Percentiles rank a stretch among this genome's conserved stretches.
Evolutionary conservation across 1,139 yeast species (phyloP).

Genomic region (Yamadazyma membranifaciens): DNA sequence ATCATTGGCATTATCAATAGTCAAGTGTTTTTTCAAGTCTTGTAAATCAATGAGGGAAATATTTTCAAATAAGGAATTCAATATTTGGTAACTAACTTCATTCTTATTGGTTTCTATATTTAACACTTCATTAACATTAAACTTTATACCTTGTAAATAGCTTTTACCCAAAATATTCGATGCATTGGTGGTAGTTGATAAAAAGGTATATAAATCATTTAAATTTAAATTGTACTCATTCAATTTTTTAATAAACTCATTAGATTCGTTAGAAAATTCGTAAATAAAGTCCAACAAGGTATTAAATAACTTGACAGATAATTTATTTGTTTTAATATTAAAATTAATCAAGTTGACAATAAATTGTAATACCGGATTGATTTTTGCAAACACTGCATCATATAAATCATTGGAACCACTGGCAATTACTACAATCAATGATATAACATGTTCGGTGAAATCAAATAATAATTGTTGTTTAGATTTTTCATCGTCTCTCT

Average conservation of each 20-base stretch:
- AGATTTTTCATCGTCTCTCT: conserved; percentile 35
- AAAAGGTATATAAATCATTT: conserved; percentile 12
- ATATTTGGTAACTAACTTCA: conserved; percentile 21
- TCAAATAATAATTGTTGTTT: conserved; percentile 54
- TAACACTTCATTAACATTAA: conserved; percentile 55
- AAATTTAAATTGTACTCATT: conserved; percentile 11
- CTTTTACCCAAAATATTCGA: conserved; percentile 46
- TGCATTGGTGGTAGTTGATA: conserved; percentile 16
- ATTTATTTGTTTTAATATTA: conserved; percentile 22
- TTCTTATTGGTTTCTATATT: conserved; percentile 19
- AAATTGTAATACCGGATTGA: conserved; percentile 41
- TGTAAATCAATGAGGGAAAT: conserved; percentile 44
- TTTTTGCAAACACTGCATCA: conserved; percentile 45
- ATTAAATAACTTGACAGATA: conserved; percentile 46
- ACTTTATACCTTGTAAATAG: conserved; percentile 57
- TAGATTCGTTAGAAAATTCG: conserved; percentile 65
- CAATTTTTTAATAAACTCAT: conserved; percentile 48
- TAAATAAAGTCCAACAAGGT: conserved; percentile 60
- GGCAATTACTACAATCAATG: conserved; percentile 66
- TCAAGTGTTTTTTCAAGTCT: conserved; percentile 32
- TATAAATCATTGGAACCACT: conserved; percentile 63
- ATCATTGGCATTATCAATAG: conserved; percentile 39
- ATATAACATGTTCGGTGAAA: conserved; percentile 70
- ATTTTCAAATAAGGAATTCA: conserved; percentile 25
- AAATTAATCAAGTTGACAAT: conserved; percentile 41